A percentile compares a stretch with the other conserved stretches of the same genome.
phyloP scores from a whole-genome alignment of 2,329 filamentous ascomycete genomes.

The Alternaria viburni region DNA sequence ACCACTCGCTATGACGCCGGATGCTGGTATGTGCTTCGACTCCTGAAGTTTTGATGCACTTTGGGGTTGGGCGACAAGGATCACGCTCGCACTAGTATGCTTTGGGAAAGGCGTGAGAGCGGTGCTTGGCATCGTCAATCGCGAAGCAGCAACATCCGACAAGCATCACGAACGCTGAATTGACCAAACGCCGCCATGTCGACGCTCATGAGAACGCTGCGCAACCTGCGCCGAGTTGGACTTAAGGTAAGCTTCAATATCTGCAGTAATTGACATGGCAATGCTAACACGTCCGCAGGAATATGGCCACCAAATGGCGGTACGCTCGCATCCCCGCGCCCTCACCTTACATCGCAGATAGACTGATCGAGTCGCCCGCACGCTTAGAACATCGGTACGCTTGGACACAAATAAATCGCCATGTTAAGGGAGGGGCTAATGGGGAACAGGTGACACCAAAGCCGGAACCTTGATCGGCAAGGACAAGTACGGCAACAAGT shows the following conservation, averaged over 20 bases:
- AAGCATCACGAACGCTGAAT: slow-evolving; percentile 17
- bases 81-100: slow-evolving; percentile 3
- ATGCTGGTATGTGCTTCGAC: slow-evolving; percentile 5
- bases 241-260: slow-evolving; percentile 69
- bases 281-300: slow-evolving; percentile 65
- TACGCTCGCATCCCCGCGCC: slow-evolving; percentile 59
- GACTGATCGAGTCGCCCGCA: slow-evolving; percentile 33
- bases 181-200: slow-evolving; percentile 72
- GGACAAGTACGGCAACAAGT: slow-evolving; percentile 97
- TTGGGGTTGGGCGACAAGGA: slow-evolving; percentile 16
- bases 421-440: slow-evolving; percentile 33
- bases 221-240: slow-evolving; percentile 86
- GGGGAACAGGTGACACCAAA: slow-evolving; percentile 85
- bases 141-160: slow-evolving; percentile 22
- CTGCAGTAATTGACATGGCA: slow-evolving; percentile 14
- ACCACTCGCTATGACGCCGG: neutral
- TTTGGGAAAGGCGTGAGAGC: slow-evolving; percentile 4
- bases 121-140: slow-evolving; percentile 34
- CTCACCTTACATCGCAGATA: slow-evolving; percentile 24
- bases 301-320: slow-evolving; percentile 89
- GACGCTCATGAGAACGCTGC: slow-evolving; percentile 82
- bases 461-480: slow-evolving; percentile 81
- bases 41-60: slow-evolving; percentile 37
- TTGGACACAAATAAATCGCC: neutral
- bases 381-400: slow-evolving; percentile 49